phyloP scores from a whole-genome alignment of 306 rosid genomes.

The Glycine tomentella region DNA sequence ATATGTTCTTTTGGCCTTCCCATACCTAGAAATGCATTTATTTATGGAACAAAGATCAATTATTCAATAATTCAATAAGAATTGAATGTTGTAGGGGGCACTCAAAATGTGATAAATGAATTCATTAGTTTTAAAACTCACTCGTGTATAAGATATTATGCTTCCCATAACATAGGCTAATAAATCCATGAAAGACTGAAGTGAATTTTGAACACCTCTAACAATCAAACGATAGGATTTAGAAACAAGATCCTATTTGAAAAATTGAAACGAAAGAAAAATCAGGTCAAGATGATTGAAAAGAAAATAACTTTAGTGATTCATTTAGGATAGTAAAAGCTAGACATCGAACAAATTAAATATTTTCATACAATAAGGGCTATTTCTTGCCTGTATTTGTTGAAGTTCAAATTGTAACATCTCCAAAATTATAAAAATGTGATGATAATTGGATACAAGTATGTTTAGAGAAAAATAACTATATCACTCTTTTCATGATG shows the following conservation, averaged over 20 bases:
- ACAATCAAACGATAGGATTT: conserved; percentile 80
- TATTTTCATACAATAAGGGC: background rate
- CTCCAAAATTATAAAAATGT: too few relatives aligned
- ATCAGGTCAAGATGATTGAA: conserved; percentile 21
- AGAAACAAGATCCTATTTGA: conserved; percentile 68
- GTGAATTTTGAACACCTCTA: conserved; percentile 90
- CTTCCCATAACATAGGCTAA: conserved; percentile 87
- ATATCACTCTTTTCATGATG: too few relatives aligned
- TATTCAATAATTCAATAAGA: background rate
- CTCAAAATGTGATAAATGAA: background rate
- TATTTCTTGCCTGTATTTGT: conserved; percentile 79
- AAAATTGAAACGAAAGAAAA: conserved; percentile 1
- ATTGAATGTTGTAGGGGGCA: background rate
- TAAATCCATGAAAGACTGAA: conserved; percentile 82
- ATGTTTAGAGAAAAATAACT: too few relatives aligned
- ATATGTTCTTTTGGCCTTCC: background rate
- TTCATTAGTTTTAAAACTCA: conserved; percentile 39
- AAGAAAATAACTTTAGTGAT: conserved; percentile 14
- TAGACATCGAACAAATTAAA: conserved; percentile 14
- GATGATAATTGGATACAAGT: too few relatives aligned
- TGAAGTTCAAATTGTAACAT: too few relatives aligned
- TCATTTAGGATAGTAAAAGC: background rate
- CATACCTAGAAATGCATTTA: background rate
- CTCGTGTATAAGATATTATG: conserved; percentile 79
- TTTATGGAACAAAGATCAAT: background rate